Base-by-base conservation (phyloP, 2,329 filamentous ascomycete genomes). In the Epichloe brachyelytri region DNA sequence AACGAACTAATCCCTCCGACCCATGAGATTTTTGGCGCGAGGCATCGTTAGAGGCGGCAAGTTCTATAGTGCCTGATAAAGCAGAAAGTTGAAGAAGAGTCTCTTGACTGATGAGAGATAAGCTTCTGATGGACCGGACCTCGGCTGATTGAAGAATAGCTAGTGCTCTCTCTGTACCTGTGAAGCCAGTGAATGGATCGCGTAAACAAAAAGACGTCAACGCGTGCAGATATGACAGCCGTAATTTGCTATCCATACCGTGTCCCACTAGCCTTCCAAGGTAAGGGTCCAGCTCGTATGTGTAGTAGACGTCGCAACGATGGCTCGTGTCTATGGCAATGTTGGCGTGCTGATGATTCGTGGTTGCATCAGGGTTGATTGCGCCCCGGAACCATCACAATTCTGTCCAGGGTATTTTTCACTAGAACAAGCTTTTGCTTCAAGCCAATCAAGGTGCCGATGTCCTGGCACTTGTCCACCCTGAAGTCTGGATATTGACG, bases 121-220 rank as follows among this genome's bases (percentile, higher is more conserved):
- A 26, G 2, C 4, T 37, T 50, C 38, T n/a, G 45, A 74, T 0
- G 78, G 82, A 17, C 62, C 58, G 0, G 78, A 30, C 60, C 0
- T 74, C 67, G 0, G 75, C 75, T 0, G 74, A 77, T 0, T 52
- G 41, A 0, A 83, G 58, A 1, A 78, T 75, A 0, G 58, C 54
- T 0, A 82, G 56, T 0, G 77, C 74, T 45, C 75, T 60, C 54
- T 83, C 78, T 0, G 76, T 79, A 0, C 80, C 79, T 0, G 76
- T 82, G 4, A 62, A 60, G 0, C 57, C 44, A 0, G 72, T 76
- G 0, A 81, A 63, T 0, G 62, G 63, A 55, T 82, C 78, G 0
- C 73, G 71, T 0, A 79, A 60, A 30, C 68, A 76, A 46, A 70
- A 69, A 0, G 77, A 76, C 0, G 79, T 82, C 0, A 79, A 51